Evolutionary conservation across 2,329 filamentous ascomycete species (phyloP).

Genomic region (Ophiostoma triangulosporum): DNA sequence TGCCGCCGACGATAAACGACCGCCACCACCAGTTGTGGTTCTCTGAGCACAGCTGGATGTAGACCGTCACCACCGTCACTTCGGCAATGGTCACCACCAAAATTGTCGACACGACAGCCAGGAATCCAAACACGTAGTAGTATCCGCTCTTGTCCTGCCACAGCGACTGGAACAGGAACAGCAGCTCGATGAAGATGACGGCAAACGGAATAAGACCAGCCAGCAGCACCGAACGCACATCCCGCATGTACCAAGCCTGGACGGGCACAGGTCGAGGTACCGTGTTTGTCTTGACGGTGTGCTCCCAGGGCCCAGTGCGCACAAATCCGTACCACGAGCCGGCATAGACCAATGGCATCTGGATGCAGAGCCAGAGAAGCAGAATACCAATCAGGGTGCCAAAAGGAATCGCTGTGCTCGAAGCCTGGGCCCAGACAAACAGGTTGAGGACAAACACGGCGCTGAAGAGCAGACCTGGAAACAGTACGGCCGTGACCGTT

Average conservation of each 20-base stretch:
- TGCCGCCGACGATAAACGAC: constrained; percentile 66
- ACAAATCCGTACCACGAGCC: constrained; percentile 68
- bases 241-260: constrained; percentile 62
- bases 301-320: constrained; percentile 55
- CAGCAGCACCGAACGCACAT: constrained; percentile 49
- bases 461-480: constrained; percentile 65
- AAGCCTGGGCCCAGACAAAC: constrained; percentile 83
- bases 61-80: constrained; percentile 71
- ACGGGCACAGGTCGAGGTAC: constrained; percentile 61
- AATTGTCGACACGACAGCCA: constrained; percentile 60
- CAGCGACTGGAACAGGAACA: constrained; percentile 44
- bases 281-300: constrained; percentile 63
- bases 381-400: constrained; percentile 61
- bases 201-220: constrained; percentile 73
- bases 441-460: constrained; percentile 70
- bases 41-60: constrained; percentile 70
- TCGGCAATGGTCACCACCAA: constrained; percentile 66
- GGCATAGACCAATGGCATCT: constrained; percentile 70
- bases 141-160: constrained; percentile 88
- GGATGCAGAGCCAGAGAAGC: constrained; percentile 70
- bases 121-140: constrained; percentile 84
- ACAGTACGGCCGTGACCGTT: constrained; percentile 60
- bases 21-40: constrained; percentile 93
- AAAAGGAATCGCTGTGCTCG: constrained; percentile 76
- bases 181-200: constrained; percentile 24